Percentiles rank a stretch among this genome's conserved stretches.
Evolutionary conservation across 31 red algal species (phyloP).

Genomic region (Asparagopsis taxiformis): DNA sequence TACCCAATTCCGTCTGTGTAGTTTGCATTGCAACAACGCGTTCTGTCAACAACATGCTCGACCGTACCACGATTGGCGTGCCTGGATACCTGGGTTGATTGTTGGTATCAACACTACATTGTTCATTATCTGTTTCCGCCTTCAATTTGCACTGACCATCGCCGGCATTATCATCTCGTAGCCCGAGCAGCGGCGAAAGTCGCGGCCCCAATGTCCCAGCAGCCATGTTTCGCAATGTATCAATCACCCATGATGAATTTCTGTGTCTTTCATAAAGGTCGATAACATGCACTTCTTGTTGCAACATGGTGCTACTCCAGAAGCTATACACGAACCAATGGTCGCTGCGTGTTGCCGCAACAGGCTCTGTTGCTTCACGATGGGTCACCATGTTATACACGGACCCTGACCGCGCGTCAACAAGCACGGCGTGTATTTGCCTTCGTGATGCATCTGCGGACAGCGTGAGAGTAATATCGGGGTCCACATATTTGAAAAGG

Average conservation of each 20-base stretch:
- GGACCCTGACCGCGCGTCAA: constrained; percentile 15
- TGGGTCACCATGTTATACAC: too few species aligned
- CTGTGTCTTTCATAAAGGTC: constrained; percentile 58
- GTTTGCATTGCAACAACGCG: constrained; percentile 26
- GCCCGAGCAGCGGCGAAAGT: not conserved
- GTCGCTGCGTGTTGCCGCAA: constrained; percentile 47
- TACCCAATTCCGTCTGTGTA: constrained; percentile 43
- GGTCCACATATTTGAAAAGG: constrained; percentile 32
- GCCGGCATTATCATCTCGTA: too few species aligned
- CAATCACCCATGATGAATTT: not conserved
- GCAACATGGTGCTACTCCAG: constrained; percentile 48
- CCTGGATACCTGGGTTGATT: not conserved
- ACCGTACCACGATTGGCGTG: constrained; percentile 31
- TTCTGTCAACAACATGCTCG: constrained; percentile 38
- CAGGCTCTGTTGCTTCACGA: not conserved
- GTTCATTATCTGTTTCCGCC: not conserved
- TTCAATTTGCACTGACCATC: too few species aligned
- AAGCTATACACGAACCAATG: constrained; percentile 75
- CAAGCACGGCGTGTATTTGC: constrained; percentile 7
- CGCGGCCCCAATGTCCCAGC: not conserved
- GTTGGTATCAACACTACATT: constrained; percentile 1
- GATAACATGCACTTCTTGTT: constrained; percentile 61
- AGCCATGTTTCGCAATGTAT: not conserved
- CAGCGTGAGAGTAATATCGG: constrained; percentile 25
- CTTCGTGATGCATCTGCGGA: constrained; percentile 19